phyloP scores from a whole-genome alignment of 331 rosid species.

The Stylosanthes scabra region DNA sequence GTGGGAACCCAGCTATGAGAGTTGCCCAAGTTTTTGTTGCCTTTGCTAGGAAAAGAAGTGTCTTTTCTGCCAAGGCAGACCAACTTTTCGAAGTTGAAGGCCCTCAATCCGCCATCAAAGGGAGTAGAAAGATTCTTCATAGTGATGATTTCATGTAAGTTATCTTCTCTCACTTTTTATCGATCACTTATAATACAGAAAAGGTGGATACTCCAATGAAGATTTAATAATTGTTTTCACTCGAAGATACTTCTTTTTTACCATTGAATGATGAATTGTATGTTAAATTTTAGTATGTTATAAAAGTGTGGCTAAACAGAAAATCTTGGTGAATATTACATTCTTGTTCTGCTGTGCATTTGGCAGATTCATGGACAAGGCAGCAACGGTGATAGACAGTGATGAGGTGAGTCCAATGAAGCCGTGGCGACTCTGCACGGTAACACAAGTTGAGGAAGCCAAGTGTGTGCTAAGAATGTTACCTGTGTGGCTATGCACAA shows the following conservation, averaged over 20 bases:
- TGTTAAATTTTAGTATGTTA: no score
- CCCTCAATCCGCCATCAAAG: slow-evolving; percentile 73
- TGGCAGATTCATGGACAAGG: slow-evolving; percentile 82
- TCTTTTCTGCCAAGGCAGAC: slow-evolving; percentile 41
- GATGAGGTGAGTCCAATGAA: slow-evolving; percentile 52
- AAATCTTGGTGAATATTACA: no score
- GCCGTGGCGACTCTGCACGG: slow-evolving; percentile 89
- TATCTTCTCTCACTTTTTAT: no score
- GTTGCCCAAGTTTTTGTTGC: slow-evolving; percentile 79
- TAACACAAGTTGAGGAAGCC: slow-evolving; percentile 92
- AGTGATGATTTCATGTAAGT: slow-evolving; percentile 64
- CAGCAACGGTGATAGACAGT: slow-evolving; percentile 69
- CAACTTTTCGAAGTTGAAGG: slow-evolving; percentile 72
- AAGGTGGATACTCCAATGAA: no score
- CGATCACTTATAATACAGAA: no score
- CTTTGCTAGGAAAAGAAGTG: slow-evolving; percentile 50
- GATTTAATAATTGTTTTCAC: no score
- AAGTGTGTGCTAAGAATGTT: slow-evolving; percentile 79
- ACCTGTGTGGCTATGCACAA: slow-evolving; percentile 91
- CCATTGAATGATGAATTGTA: no score
- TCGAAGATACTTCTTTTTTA: no score
- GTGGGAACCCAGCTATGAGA: slow-evolving; percentile 78
- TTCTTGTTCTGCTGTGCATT: neutral
- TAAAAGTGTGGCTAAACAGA: no score
- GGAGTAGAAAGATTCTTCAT: slow-evolving; percentile 77